Percentiles rank a stretch among this genome's conserved stretches.
Conservation (phyloP, 768 basidiomycete species). For the Collybia mongolica region DNA sequence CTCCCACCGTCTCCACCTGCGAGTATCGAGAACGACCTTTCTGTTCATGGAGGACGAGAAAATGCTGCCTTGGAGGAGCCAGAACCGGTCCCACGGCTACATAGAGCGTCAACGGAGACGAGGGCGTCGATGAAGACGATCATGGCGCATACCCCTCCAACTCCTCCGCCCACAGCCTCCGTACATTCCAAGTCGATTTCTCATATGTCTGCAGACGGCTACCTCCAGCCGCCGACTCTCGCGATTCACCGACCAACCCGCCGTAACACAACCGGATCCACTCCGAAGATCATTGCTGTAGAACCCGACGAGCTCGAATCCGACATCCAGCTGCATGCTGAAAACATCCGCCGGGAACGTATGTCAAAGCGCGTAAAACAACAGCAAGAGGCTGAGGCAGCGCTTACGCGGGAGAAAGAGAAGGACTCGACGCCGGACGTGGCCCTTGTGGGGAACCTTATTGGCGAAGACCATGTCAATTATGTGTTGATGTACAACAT, state of each 20-base stretch:
- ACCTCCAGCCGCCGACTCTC: slow-evolving; percentile 50
- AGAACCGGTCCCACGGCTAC: slow-evolving; percentile 19
- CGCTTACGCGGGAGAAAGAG: slow-evolving; percentile 36
- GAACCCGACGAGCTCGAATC: slow-evolving; percentile 55
- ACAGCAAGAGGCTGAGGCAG: slow-evolving; percentile 61
- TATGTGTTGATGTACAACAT: slow-evolving; percentile 99
- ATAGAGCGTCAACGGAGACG: slow-evolving; percentile 53
- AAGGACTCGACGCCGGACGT: slow-evolving; percentile 40
- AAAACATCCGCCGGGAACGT: slow-evolving; percentile 80
- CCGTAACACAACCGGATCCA: slow-evolving; percentile 72
- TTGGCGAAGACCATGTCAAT: slow-evolving; percentile 98
- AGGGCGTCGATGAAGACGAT: slow-evolving; percentile 35
- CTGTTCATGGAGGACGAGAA: background rate
- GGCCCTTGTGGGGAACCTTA: slow-evolving; percentile 89
- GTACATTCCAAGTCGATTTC: slow-evolving; percentile 18
- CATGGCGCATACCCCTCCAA: slow-evolving; percentile 16
- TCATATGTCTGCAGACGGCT: slow-evolving; percentile 35
- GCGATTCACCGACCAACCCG: slow-evolving; percentile 44
- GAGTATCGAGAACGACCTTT: slow-evolving; percentile 25
- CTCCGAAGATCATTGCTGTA: slow-evolving; percentile 24
- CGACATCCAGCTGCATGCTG: slow-evolving; percentile 88
- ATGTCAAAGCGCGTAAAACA: slow-evolving; percentile 68
- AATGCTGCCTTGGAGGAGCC: slow-evolving; percentile 5
- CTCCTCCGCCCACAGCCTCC: slow-evolving; percentile 5
- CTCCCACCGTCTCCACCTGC: slow-evolving; percentile 32